phyloP scores from a whole-genome alignment of 306 rosid genomes.

The Glycyrrhiza uralensis region DNA sequence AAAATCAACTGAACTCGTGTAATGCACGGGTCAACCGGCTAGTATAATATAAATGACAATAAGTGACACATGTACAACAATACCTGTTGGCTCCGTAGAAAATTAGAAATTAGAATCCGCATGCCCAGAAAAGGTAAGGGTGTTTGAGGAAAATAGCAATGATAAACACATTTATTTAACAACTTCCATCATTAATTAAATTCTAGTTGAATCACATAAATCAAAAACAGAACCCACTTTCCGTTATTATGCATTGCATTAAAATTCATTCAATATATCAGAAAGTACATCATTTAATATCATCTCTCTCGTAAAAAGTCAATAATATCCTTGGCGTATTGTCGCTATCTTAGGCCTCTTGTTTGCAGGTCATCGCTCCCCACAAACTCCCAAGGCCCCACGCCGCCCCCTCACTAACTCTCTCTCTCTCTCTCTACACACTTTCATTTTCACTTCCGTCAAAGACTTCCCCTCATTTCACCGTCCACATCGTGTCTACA shows the following conservation, averaged over 20 bases:
- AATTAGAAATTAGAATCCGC: not conserved
- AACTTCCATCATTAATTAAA: too few species aligned
- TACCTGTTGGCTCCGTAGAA: slow-evolving; percentile 1
- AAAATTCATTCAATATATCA: too few species aligned
- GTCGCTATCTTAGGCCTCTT: slow-evolving; percentile 45
- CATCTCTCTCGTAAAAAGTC: slow-evolving; percentile 11
- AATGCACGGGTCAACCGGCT: too few species aligned
- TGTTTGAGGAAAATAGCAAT: not conserved
- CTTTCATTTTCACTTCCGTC: slow-evolving; percentile 30
- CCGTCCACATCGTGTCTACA: not conserved
- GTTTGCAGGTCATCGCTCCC: slow-evolving; percentile 45
- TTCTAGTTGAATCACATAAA: too few species aligned
- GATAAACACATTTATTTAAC: too few species aligned
- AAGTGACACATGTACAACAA: not conserved
- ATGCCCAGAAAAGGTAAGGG: not conserved
- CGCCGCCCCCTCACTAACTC: not conserved
- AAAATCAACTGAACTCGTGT: too few species aligned
- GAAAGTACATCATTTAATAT: too few species aligned
- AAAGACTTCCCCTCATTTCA: not conserved
- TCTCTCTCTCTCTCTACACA: slow-evolving; percentile 7
- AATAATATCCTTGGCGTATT: slow-evolving; percentile 35
- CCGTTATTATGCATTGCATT: too few species aligned
- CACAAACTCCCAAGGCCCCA: slow-evolving; percentile 30
- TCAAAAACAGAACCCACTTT: too few species aligned
- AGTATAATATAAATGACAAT: not conserved